Evolutionary conservation across 2,329 filamentous ascomycete species (phyloP).

Genomic region (Leptographium flavum): DNA sequence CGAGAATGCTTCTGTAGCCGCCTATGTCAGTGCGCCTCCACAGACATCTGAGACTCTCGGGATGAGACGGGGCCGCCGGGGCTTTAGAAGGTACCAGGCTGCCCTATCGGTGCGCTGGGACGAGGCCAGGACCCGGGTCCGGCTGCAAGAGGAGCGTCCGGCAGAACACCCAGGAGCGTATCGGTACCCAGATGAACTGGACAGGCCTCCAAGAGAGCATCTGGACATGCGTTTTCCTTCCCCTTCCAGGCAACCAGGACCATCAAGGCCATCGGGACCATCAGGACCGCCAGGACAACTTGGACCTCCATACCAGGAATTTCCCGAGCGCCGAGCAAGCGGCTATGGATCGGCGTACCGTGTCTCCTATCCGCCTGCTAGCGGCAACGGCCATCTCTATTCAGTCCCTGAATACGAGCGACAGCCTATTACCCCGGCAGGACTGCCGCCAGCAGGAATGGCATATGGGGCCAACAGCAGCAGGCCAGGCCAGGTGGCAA

Average conservation of each 20-base stretch:
- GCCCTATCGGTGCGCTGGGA: slow-evolving; percentile 17
- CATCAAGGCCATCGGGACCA: neutral
- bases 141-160: slow-evolving; percentile 3
- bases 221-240: neutral
- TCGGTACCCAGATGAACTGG: neutral
- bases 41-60: neutral
- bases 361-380: neutral
- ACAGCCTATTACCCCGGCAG: neutral
- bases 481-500: neutral
- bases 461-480: no score
- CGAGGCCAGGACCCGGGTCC: slow-evolving; percentile 17
- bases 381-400: neutral
- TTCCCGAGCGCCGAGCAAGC: neutral
- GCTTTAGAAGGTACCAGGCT: slow-evolving; percentile 31
- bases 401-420: neutral
- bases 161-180: neutral
- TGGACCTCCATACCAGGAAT: neutral
- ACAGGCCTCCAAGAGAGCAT: neutral
- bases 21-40: neutral
- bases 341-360: neutral
- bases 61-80: slow-evolving; percentile 14
- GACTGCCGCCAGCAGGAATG: neutral
- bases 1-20: neutral
- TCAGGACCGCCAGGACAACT: no score
- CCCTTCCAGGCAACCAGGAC: neutral